Base-by-base conservation (phyloP, 2,329 filamentous ascomycete genomes). In the Phyllosticta citriasiana region DNA sequence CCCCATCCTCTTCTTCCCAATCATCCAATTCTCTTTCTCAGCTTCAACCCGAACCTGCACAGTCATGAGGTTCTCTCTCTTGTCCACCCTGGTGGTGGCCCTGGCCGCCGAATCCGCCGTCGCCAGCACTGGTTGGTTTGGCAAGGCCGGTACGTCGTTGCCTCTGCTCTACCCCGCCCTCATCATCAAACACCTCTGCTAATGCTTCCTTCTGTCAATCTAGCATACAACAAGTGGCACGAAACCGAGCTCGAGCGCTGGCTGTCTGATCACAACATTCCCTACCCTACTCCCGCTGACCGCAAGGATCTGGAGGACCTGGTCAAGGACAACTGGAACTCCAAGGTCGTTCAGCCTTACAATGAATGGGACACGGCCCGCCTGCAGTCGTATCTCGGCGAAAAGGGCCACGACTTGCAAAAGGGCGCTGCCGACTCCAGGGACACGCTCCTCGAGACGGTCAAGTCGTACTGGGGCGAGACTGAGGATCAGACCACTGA, bases 141-240 rank as follows among this genome's bases (percentile, higher is more conserved):
- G 83, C 72, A 94, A 91, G 76, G 80, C 90, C 71, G 88, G 92
- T 96, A 82, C 69, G 88, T 62, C 52, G 53, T 57, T 22, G 55
- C 55, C 19, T n/a, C 51, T 40, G 6, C 58, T 35, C 27, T 52
- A 55, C 53, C 25, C 47, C 58, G 59, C 35, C 51, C 55, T 52
- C 22, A 27, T 19, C 47, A 30, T 26, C 22, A 14, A n/a, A 27
- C 22, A 8, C 14, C 16, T n/a, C 22, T 30, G 24, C 57, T 14
- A 61, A 30, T 55, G 57, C 62, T 63, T 35, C 50, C 47, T 62
- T 54, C 25, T 55, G 26, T 9, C 27, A 22, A 16, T 50, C 14
- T 40, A 96, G 93, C 88, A 16, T 97, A 97, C 82, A 97, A 97
- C 79, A 97, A 94, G 75, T 99, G 94, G 94, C 93, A 97, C 70